Base-by-base conservation (phyloP, 1,284 basidiomycete genomes). In the Moesziomyces globuligerus region DNA sequence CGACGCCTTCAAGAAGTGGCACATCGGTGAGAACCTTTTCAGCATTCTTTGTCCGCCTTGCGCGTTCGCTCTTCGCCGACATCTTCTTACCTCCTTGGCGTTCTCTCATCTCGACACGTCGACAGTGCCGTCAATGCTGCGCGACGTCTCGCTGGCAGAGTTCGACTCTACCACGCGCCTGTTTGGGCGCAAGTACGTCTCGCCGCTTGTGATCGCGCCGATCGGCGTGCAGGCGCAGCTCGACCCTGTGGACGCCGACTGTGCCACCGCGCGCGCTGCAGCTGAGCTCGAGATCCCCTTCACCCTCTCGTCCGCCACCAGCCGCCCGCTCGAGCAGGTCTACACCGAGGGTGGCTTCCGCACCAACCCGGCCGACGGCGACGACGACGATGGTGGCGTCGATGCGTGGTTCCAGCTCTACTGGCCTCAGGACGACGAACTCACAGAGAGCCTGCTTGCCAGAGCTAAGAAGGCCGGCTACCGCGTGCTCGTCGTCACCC, bases 401-500 rank as follows among this genome's bases (percentile, higher is more conserved):
- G 67, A 76, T 44, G 72, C 64, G 7, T 78, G 72, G 68, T 80
- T 74, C 66, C 77, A 79, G 64, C 72, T 79, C 25, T 79, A 81
- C 64, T 81, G 86, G 90, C 89, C 90, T 1, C 82, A 82, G 23
- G 84, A 86, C 37, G 83, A 89, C 59, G 88, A 89, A 3, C 80
- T 90, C 9, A 89, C 89, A 0, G 80, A 87, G 20, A 90, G 89
- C 17, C 70, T 92, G 24, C 85, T 92, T 13, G 81, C 81, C 5
- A 86, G 90, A 13, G 89, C 88, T 40, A 90, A 90, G 76, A 85
- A 84, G 7, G 86, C 83, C 28, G 89, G 89, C 2, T 92, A 87
- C 83, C 87, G 84, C 7, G 87, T 87, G 20, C 87, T 92, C 28
- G 87, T 92, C 43, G 72, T 79, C n/a, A 79, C 77, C 11, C 64